phyloP scores from a whole-genome alignment of 23 red algal genomes.

The Rhodosorus marinus region DNA sequence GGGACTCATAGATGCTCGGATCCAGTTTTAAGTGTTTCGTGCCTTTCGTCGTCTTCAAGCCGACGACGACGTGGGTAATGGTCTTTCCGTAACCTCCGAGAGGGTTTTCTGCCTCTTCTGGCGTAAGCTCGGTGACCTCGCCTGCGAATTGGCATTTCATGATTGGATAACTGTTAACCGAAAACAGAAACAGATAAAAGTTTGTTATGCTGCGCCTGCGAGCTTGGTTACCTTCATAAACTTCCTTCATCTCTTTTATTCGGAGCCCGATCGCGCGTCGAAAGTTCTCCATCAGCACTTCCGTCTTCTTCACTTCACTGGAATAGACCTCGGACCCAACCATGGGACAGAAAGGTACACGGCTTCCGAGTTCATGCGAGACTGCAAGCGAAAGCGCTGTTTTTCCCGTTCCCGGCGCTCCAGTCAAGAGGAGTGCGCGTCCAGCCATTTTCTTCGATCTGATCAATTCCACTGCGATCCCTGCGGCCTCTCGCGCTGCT shows the following conservation, averaged over 20 bases:
- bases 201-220: too few relatives aligned
- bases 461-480: conserved; percentile 81
- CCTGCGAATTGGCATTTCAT: too few relatives aligned
- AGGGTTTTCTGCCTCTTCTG: conserved; percentile 79
- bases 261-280: conserved; percentile 86
- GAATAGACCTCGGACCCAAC: conserved; percentile 90
- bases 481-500: conserved; percentile 79
- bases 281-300: conserved; percentile 92
- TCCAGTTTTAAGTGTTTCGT: conserved; percentile 77
- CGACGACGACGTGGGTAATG: conserved; percentile 61
- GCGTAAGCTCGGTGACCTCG: conserved; percentile 75
- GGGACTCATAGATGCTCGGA: conserved; percentile 69
- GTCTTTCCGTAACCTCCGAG: conserved; percentile 67
- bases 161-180: too few relatives aligned
- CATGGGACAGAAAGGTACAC: conserved; percentile 89
- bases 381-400: conserved; percentile 70
- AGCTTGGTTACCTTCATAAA: conserved; percentile 96
- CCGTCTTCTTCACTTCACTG: conserved; percentile 95
- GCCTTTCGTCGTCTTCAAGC: conserved; percentile 57
- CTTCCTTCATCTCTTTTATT: conserved; percentile 98
- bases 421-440: conserved; percentile 53
- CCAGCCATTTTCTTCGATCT: conserved; percentile 90
- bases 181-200: too few relatives aligned
- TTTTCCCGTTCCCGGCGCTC: conserved; percentile 80
- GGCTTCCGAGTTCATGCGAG: conserved; percentile 59